A percentile compares a stretch with the other conserved stretches of the same genome.
Conservation (phyloP, 805 yeast genomes). For the Saccharomyces jurei region DNA sequence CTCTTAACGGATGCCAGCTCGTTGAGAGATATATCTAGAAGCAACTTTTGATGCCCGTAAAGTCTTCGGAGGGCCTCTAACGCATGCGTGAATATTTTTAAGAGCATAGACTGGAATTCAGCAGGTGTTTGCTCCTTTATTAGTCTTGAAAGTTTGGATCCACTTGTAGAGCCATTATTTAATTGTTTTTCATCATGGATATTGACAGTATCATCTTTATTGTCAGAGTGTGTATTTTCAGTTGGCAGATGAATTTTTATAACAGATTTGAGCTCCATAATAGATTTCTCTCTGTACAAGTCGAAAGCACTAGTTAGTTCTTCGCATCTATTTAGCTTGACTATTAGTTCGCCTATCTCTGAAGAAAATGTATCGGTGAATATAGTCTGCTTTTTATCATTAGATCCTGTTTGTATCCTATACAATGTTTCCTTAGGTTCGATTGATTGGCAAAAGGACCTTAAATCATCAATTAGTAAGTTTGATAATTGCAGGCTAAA, state of each 20-base stretch:
- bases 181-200: background rate
- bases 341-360: slow-evolving; percentile 40
- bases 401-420: slow-evolving; percentile 32
- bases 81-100: slow-evolving; percentile 49
- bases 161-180: slow-evolving; percentile 27
- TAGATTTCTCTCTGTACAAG: slow-evolving; percentile 58
- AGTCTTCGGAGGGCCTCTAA: slow-evolving; percentile 70
- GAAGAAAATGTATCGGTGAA: slow-evolving; percentile 36
- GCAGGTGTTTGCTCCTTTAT: slow-evolving; percentile 61
- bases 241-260: slow-evolving; percentile 62
- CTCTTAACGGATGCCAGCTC: slow-evolving; percentile 24
- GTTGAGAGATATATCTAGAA: slow-evolving; percentile 62
- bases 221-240: slow-evolving; percentile 5
- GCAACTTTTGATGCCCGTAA: slow-evolving; percentile 67
- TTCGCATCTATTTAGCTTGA: slow-evolving; percentile 54
- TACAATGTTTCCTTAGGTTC: slow-evolving; percentile 42
- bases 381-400: slow-evolving; percentile 33
- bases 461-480: slow-evolving; percentile 52
- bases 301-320: slow-evolving; percentile 54
- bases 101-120: slow-evolving; percentile 69
- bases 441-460: slow-evolving; percentile 45
- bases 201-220: background rate
- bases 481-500: slow-evolving; percentile 52
- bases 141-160: slow-evolving; percentile 35
- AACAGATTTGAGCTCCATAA: slow-evolving; percentile 62